Evolutionary conservation across 257 asterid genomes (phyloP), one percentile per base, ranked within the genome.

Genomic region (Leonotis leonurus): DNA sequence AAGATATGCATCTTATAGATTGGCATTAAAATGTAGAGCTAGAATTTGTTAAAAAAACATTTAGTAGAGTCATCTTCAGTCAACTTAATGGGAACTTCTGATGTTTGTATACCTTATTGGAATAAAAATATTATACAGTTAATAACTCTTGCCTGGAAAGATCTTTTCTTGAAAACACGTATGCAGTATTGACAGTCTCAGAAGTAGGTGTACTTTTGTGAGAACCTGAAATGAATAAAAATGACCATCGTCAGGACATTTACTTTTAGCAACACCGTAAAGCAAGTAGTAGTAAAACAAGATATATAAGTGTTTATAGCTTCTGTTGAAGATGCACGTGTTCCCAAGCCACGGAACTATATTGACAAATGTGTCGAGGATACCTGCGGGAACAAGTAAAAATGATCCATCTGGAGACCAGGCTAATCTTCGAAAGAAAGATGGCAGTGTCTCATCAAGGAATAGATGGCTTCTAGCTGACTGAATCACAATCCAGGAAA

Each of bases 341-440:
- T 46, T 39, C 24, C 33, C 26, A 26, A 62, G 35, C 41, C 48
- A 57, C 25, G 39, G 26, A 25, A 75, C 32, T 60, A 61, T 37
- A 60, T 13, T 35, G 54, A 65, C 21, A 59, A n/a, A 33, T 14
- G 60, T 4, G 9, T 4, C 25, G 24, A 7, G 25, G 30, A 36
- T 69, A 93, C 99, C 99, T 86, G 99, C 92, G 64, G 99, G 99
- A 46, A 82, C 90, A 67, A 93, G 83, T 73, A 93, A 75, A 80
- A 89, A 89, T 30, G 99, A 83, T 59, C 99, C 97, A 78, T 93
- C 99, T 27, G 95, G 94, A 22, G 99, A 87, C 99, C 99, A 93
- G 51, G 86, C 87, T 76, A 93, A 82, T 80, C 99, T 87, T 75
- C 97, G 86, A 65, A 89, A 93, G 79, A 93, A 93, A 32, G 99